Base-by-base conservation (phyloP, 2,329 filamentous ascomycete species). In the Diaporthe citri region DNA sequence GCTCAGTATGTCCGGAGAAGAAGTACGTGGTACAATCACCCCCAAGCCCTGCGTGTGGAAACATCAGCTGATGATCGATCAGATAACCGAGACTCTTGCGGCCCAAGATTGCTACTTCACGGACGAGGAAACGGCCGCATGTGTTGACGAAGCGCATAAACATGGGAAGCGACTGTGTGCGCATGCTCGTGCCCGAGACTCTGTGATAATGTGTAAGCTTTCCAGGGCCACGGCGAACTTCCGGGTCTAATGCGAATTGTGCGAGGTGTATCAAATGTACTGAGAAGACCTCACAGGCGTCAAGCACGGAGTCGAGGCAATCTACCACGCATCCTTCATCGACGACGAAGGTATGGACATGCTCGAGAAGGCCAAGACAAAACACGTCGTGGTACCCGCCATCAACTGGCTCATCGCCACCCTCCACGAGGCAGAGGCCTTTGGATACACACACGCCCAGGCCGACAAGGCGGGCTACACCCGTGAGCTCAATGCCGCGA, bases 91-190 rank as follows among this genome's bases (percentile, higher is more conserved):
- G 9, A 72, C 79, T 12, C 80, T 79, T 1, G 83, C 78, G 74
- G 85, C 85, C 0, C 81, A 86, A 70, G 85, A 87, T 31, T 86
- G 85, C 76, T 88, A 87, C 76, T 88, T 85, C 72, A 84, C 81
- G 0, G 82, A 85, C 34, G 85, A 85, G 48, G 86, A 88, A 76
- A 88, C 86, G 0, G 84, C 82, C 6, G 86, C 86, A 2, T 87
- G 85, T 74, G 86, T 88, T 0, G 86, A 88, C 12, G 86, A 88
- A 76, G 87, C 83, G 0, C 87, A 88, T 76, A 80, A 78, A 36
- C 78, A 77, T n/a, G 82, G 82, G 12, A 82, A 81, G 43, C 77
- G 84, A 15, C 77, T 88, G 0, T 88, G 87, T 74, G 81, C 86
- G 0, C 86, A 87, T 78, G 86, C 86, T 8, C 79, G 87, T 39